A percentile compares a stretch with the other conserved stretches of the same genome.
These are phyloP conservation scores for Alopecurus myosuroides DNA, from an alignment of 176 grass and related monocot species.

Conservation along the genomic window DNA sequence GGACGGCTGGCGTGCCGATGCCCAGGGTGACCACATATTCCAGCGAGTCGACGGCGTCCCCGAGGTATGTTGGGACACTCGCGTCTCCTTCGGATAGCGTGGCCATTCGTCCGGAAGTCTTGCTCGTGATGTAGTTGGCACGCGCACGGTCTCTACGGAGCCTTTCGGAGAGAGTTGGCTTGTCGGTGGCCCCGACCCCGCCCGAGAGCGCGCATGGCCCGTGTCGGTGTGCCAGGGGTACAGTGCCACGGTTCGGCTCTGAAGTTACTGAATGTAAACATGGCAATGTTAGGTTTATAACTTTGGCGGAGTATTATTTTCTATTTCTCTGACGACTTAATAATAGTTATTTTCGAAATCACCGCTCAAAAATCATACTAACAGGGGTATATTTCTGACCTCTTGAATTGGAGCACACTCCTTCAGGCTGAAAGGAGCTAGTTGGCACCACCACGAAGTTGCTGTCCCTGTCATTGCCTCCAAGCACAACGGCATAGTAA, in stretches of 20 bases:
- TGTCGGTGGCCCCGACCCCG: no score
- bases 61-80: slow-evolving; percentile 18
- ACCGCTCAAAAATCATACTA: no score
- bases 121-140: neutral
- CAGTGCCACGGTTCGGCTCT: neutral
- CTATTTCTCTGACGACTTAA: no score
- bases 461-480: neutral
- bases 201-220: neutral
- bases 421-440: neutral
- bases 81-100: neutral
- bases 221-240: slow-evolving; percentile 26
- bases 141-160: neutral
- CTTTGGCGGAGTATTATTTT: no score
- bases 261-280: neutral
- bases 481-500: neutral
- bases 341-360: no score
- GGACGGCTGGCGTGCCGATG: slow-evolving; percentile 21
- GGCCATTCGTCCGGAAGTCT: neutral
- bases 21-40: slow-evolving; percentile 34
- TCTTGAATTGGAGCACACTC: neutral
- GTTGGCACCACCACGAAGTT: neutral
- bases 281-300: neutral
- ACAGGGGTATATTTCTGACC: no score
- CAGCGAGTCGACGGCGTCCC: slow-evolving; percentile 19
- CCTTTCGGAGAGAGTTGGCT: neutral